Conservation (phyloP, 23 red algal genomes). For the Chondrus crispus region DNA sequence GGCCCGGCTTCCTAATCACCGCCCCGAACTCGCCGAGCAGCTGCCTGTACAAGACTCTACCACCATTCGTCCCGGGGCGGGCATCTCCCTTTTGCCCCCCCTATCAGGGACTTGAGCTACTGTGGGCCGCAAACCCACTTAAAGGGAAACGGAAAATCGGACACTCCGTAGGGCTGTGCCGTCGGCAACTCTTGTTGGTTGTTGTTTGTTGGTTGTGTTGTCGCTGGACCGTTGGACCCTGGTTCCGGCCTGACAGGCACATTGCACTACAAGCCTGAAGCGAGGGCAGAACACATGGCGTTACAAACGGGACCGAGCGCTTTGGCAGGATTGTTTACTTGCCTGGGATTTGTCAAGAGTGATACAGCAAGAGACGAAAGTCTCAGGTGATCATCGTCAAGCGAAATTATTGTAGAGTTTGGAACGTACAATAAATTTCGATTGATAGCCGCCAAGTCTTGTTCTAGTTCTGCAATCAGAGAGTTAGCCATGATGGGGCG, state of each 20-base stretch:
- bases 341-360: not conserved
- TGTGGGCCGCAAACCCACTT: no score
- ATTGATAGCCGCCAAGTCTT: not conserved
- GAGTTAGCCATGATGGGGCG: not conserved
- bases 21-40: no score
- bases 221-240: not conserved
- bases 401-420: not conserved
- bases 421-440: not conserved
- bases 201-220: not conserved
- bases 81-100: no score
- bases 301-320: not conserved
- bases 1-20: no score
- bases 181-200: not conserved
- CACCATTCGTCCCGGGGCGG: no score
- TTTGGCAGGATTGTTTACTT: not conserved
- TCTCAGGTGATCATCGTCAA: not conserved
- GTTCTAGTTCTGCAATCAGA: not conserved
- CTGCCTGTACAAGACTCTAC: no score
- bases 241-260: not conserved
- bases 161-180: not conserved
- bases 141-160: not conserved
- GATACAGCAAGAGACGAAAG: not conserved
- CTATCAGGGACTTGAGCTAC: no score
- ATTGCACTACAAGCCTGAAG: not conserved
- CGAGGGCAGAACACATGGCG: not conserved